phyloP scores from a whole-genome alignment of 1,284 basidiomycete genomes.

The Phylloporus sp. region DNA sequence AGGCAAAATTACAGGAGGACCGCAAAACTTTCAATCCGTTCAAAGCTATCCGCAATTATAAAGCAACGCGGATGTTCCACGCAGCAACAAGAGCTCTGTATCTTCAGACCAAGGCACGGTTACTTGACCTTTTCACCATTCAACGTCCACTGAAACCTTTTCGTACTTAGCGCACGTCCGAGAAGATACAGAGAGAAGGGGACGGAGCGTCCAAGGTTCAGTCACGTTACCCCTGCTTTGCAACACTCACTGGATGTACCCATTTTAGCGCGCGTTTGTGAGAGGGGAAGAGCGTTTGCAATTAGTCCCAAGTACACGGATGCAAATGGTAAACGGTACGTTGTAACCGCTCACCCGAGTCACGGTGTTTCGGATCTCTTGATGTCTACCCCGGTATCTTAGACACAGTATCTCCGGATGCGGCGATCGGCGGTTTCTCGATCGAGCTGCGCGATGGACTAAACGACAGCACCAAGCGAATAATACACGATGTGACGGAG shows the following conservation, averaged over 20 bases:
- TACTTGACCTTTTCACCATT: too few species aligned
- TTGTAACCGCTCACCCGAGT: background rate
- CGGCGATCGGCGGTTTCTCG: background rate
- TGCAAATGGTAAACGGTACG: constrained; percentile 6
- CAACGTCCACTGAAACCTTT: background rate
- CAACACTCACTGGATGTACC: too few species aligned
- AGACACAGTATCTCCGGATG: background rate
- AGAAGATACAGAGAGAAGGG: constrained; percentile 12
- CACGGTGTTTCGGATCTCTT: too few species aligned
- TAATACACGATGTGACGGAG: constrained; percentile 8
- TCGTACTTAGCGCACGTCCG: constrained; percentile 13
- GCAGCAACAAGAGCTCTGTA: constrained; percentile 4
- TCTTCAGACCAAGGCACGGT: constrained; percentile 7
- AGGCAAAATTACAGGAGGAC: background rate
- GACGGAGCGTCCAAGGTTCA: too few species aligned
- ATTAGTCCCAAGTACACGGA: constrained; percentile 4
- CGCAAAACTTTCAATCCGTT: constrained; percentile 17
- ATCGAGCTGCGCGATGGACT: constrained; percentile 8
- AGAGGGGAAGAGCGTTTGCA: background rate
- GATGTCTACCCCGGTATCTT: too few species aligned
- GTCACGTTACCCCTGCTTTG: too few species aligned
- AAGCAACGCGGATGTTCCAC: constrained; percentile 11
- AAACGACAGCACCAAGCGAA: background rate
- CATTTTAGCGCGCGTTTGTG: too few species aligned
- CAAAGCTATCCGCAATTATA: constrained; percentile 7